Base-by-base conservation (phyloP, 768 basidiomycete species). In the Phlegmacium glaucopus region DNA sequence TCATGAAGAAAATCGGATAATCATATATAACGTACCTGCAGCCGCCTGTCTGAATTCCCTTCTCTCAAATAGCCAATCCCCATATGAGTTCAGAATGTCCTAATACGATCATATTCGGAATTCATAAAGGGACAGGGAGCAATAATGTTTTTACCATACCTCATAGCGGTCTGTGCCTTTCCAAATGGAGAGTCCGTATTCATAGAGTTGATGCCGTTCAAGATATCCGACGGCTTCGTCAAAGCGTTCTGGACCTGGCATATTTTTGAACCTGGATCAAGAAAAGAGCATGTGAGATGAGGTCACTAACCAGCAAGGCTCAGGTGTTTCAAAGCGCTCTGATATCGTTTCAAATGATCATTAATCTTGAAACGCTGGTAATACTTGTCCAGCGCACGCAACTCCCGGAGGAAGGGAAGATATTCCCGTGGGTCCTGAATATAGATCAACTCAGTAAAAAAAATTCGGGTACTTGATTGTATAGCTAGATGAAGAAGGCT, bases 341-440 rank as follows among this genome's bases (percentile, higher is more conserved):
- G 73, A 54, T 88, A 69, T 27, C 90, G 79, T 61, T 81, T 82
- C 34, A 98, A 77, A 62, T 97, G 84, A 59, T 97, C 93, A 59
- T 99, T 94, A 48, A 99, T 98, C 54, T 79, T 79, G 72, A 90
- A 96, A 38, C 82, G 72, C 55, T 97, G 94, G 58, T 95, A 90
- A 60, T 81, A 77, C 48, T 79, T 80, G 38, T 92, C 87, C 56
- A 92, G 66, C 0, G 85, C 77, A 15, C 90, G 81, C 7, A 99
- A 76, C 54, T 95, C 91, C 8, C 92, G 83, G 27, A 99, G 76
- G 82, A 99, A 98, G 0, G 96, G 96, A 0, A 99, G 80, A 60
- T 99, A 99, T 62, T 99, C 96, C 56, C 94, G 78, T 6, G 96
- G 96, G 65, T 99, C 96, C 95, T 98, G 1, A 17, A 39, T 25